Percentiles rank a stretch among this genome's conserved stretches.
Conservation (phyloP, 345 rosid species). For the Brassica carinata region DNA sequence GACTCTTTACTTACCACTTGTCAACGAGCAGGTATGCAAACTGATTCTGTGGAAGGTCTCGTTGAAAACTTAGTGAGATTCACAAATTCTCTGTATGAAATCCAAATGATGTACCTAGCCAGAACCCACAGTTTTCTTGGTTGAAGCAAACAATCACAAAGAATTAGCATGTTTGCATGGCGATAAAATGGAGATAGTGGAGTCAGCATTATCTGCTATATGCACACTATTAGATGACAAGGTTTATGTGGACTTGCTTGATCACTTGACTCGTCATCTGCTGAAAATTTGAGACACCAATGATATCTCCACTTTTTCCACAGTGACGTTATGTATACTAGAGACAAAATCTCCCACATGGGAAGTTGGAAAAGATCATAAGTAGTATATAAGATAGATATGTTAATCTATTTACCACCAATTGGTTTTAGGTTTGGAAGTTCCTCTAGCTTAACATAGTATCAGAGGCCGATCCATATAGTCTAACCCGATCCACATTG, state of each 20-base stretch:
- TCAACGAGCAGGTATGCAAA: conserved; percentile 56
- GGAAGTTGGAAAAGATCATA: too few relatives aligned
- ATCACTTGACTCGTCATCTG: conserved; percentile 76
- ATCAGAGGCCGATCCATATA: too few relatives aligned
- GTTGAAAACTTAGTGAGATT: conserved; percentile 83
- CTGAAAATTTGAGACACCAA: conserved; percentile 23
- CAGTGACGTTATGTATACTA: too few relatives aligned
- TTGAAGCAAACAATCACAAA: conserved; percentile 80
- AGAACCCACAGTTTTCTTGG: conserved; percentile 73
- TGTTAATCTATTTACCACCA: too few relatives aligned
- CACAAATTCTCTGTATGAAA: conserved; percentile 77
- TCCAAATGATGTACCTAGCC: conserved; percentile 67
- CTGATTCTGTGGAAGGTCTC: conserved; percentile 72
- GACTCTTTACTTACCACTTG: conserved; percentile 70
- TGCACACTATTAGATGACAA: conserved; percentile 80
- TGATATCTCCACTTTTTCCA: too few relatives aligned
- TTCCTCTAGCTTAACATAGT: too few relatives aligned
- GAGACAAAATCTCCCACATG: conserved; percentile 72
- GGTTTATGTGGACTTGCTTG: conserved; percentile 66
- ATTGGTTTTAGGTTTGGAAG: too few relatives aligned
- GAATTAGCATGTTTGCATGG: conserved; percentile 73
- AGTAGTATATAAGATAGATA: too few relatives aligned
- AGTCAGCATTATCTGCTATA: conserved; percentile 78
- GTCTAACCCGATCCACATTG: too few relatives aligned
- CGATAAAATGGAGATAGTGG: conserved; percentile 73